phyloP scores from a whole-genome alignment of 257 asterid genomes.

The Fraxinus americana region DNA sequence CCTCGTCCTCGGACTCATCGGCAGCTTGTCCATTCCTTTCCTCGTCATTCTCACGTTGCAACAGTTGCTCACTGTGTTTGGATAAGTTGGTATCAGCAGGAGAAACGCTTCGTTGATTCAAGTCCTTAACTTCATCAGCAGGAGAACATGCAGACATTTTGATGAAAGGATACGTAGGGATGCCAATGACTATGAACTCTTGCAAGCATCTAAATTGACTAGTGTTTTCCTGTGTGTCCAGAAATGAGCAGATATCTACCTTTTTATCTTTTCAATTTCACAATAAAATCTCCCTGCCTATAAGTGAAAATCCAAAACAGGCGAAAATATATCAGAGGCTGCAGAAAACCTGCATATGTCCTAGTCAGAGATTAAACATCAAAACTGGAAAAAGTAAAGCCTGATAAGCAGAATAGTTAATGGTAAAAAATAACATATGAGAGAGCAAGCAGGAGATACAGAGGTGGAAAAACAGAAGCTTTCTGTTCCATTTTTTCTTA shows the following conservation, averaged over 20 bases:
- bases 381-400: neutral
- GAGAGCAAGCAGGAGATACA: neutral
- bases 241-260: neutral
- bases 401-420: neutral
- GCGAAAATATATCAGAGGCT: neutral
- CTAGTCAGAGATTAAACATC: neutral
- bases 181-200: conserved; percentile 14
- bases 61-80: conserved; percentile 26
- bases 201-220: conserved; percentile 20
- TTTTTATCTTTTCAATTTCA: neutral
- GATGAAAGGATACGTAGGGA: conserved; percentile 16
- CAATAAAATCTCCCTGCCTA: neutral
- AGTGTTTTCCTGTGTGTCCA: neutral
- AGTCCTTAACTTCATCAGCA: conserved; percentile 41
- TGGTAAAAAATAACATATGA: neutral
- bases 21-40: conserved; percentile 37
- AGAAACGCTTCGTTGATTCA: conserved; percentile 26
- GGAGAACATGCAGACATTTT: conserved; percentile 42
- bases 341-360: neutral
- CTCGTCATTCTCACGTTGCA: conserved; percentile 38
- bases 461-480: neutral
- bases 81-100: conserved; percentile 32
- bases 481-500: neutral
- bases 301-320: neutral
- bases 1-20: conserved; percentile 32